Evolutionary conservation across 2,329 filamentous ascomycete genomes (phyloP).

Genomic region (Zasmidium cellare): DNA sequence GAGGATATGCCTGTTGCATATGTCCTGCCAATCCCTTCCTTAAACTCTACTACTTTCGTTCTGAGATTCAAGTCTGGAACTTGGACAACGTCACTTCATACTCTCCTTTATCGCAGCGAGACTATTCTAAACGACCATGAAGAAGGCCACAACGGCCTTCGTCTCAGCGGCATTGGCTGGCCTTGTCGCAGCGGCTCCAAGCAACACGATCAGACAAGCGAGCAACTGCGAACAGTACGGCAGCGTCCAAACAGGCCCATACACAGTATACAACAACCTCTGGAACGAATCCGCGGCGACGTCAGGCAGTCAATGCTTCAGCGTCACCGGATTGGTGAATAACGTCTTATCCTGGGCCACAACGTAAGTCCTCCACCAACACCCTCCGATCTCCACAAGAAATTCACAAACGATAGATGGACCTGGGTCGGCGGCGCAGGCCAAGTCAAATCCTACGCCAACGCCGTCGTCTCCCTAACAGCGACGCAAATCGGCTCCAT

Average conservation of each 20-base stretch:
- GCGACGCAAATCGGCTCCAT: slow-evolving; percentile 29
- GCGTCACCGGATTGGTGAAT: slow-evolving; percentile 40
- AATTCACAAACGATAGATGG: slow-evolving; percentile 23
- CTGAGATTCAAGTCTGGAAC: slow-evolving; percentile 4
- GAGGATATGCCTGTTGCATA: background rate
- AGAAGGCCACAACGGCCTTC: background rate
- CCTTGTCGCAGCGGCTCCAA: slow-evolving; percentile 1
- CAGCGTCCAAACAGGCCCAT: slow-evolving; percentile 31
- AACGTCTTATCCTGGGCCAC: slow-evolving; percentile 46
- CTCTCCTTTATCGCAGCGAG: background rate
- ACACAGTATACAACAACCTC: slow-evolving; percentile 43
- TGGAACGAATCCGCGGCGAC: slow-evolving; percentile 44
- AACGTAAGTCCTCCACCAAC: slow-evolving; percentile 35
- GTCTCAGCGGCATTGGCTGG: background rate
- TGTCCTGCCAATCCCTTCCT: background rate
- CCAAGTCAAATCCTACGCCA: slow-evolving; percentile 47
- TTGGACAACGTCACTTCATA: background rate
- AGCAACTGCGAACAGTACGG: slow-evolving; percentile 33
- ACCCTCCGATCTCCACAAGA: background rate
- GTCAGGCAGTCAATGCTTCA: slow-evolving; percentile 50
- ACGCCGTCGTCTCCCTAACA: slow-evolving; percentile 37
- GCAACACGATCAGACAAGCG: slow-evolving; percentile 12
- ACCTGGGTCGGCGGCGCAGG: slow-evolving; percentile 31
- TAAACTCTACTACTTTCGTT: background rate
- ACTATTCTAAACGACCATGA: background rate